Conservation (phyloP, 441 rosid genomes). For the Bocquillonia castaneifolia region DNA sequence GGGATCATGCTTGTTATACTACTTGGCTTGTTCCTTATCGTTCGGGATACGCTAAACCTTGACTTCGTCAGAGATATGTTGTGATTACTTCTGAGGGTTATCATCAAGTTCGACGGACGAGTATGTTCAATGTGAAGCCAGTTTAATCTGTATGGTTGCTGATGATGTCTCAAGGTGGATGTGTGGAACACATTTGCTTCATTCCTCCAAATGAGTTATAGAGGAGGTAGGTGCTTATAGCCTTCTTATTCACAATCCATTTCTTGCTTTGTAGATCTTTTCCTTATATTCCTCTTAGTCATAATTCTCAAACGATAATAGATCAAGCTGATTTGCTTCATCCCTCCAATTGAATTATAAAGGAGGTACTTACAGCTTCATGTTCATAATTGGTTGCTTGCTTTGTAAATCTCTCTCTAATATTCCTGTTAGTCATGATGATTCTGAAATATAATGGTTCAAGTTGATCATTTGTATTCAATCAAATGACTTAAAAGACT, state of each 20-base stretch:
- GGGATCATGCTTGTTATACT: conserved; percentile 74
- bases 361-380: conserved; percentile 27
- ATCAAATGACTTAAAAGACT: too few relatives aligned
- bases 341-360: conserved; percentile 13
- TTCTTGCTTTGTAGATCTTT: conserved; percentile 7
- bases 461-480: too few relatives aligned
- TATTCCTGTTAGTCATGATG: conserved; percentile 21
- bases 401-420: conserved; percentile 1
- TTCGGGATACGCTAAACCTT: conserved; percentile 81
- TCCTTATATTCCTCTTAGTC: conserved; percentile 20
- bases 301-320: too few relatives aligned
- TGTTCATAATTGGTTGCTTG: conserved; percentile 11
- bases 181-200: conserved; percentile 12
- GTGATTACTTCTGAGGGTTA: conserved; percentile 29
- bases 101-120: conserved; percentile 7
- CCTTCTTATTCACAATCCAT: conserved; percentile 16
- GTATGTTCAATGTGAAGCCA: background rate
- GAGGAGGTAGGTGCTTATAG: too few relatives aligned
- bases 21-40: conserved; percentile 71
- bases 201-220: too few relatives aligned
- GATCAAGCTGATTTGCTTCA: too few relatives aligned
- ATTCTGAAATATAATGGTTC: too few relatives aligned
- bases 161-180: conserved; percentile 13
- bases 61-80: conserved; percentile 77
- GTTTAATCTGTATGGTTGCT: conserved; percentile 7